Conservation (phyloP, 2,329 filamentous ascomycete species). For the Aspergillus sp. region DNA sequence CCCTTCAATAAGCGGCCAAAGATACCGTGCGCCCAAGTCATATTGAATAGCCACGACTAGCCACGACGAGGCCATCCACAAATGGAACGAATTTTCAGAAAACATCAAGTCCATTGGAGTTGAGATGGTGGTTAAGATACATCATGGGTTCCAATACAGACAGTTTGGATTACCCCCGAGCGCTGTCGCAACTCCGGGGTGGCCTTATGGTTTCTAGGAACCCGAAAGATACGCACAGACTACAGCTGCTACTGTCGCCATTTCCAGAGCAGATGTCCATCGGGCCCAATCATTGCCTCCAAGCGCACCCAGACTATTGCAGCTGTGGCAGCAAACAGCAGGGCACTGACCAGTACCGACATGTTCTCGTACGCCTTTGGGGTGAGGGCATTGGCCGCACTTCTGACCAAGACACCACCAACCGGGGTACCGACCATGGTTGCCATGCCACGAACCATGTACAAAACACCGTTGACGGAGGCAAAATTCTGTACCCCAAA, state of each 20-base stretch:
- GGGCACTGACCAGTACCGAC: neutral
- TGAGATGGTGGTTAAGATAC: no score
- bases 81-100: no score
- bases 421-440: conserved; percentile 43
- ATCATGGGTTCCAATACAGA: no score
- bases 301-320: neutral
- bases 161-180: no score
- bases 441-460: conserved; percentile 42
- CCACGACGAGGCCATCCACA: no score
- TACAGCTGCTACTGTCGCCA: neutral
- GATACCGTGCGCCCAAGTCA: no score
- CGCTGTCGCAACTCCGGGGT: no score
- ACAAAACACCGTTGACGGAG: conserved; percentile 42
- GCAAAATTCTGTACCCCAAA: conserved; percentile 44
- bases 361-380: neutral
- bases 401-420: conserved; percentile 31
- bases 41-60: no score
- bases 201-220: no score
- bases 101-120: no score
- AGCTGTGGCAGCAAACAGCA: neutral
- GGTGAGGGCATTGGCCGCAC: neutral
- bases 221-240: no score
- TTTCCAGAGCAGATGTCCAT: neutral
- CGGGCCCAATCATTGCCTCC: neutral
- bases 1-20: no score